Evolutionary conservation across 1,284 basidiomycete species (phyloP), one percentile per base, ranked within the genome.

Genomic region (Albatrellus sp.): DNA sequence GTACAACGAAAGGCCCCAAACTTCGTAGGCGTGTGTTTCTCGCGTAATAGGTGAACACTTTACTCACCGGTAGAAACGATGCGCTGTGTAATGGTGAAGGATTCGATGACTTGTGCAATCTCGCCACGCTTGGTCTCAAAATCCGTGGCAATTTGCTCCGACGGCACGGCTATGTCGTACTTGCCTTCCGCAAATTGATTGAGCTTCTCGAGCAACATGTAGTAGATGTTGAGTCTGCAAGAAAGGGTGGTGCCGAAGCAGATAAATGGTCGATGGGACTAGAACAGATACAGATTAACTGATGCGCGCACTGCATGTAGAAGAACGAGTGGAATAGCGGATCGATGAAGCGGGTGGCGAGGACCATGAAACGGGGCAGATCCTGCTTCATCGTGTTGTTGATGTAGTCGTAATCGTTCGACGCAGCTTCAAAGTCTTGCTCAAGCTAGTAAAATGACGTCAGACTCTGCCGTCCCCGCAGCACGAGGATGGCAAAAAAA

Each of bases 301-400:
- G 2, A 17, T 30, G 24, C 5, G 78, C 89, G 57, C 54, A 92
- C 90, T 98, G 92, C 94, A 98, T 98, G 65, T 97, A 99, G 73
- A 90, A 99, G 72, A 94, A 93, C 19, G 90, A 94, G 58, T 97
- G 86, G 75, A 97, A 98, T 12, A 98, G 69, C 1, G 96, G 96
- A 52, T 94, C 87, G 59, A 98, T 89, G 65, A 98, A 97, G 48
- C 84, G 77, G 1, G 88, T 85, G 1, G 86, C 75, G 56, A 97
- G 75, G 28, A 74, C 73, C 69, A 98, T 81, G 70, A 98, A 98
- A 14, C 78, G 75, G 1, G 94, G 93, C 30, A 99, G 71, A 57
- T 99, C 96, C 47, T 77, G 74, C 69, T 99, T 98, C 66, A 98
- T 68, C 5, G 87, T 73, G 50, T 73, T 86, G 65, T 98, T 99